Percentiles rank a stretch among this genome's conserved stretches.
Conservation (phyloP, 192 early-diverging fungal species). For the Jimgerdemannia lactiflua region DNA sequence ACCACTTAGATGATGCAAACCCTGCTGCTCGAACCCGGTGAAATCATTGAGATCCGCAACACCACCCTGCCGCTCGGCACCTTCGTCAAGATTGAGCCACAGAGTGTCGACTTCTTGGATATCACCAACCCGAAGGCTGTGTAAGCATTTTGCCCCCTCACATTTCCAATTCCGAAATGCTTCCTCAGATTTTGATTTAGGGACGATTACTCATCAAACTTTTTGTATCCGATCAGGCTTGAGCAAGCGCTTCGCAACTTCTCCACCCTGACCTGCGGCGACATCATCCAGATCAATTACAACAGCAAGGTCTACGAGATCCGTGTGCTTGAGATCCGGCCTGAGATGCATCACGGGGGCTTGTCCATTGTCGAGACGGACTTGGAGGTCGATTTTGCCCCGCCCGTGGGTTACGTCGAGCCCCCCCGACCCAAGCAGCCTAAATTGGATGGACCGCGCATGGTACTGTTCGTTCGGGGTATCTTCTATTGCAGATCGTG, state of each 20-base stretch:
- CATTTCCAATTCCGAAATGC: neutral
- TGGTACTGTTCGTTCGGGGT: neutral
- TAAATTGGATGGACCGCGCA: neutral
- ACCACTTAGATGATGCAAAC: conserved; percentile 88
- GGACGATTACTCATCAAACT: neutral
- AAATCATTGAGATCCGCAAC: conserved; percentile 77
- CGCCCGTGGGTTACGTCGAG: conserved; percentile 95
- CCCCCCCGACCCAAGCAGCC: conserved; percentile 38
- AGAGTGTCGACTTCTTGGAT: conserved; percentile 93
- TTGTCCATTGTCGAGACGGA: conserved; percentile 98
- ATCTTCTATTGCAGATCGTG: no score
- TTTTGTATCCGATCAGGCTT: conserved; percentile 39
- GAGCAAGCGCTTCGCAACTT: conserved; percentile 93
- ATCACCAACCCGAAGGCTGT: conserved; percentile 97
- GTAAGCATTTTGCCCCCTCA: conserved; percentile 31
- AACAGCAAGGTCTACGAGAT: conserved; percentile 87
- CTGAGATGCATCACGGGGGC: conserved; percentile 58
- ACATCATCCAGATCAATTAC: conserved; percentile 92
- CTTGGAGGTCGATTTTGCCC: conserved; percentile 94
- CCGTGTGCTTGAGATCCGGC: conserved; percentile 86
- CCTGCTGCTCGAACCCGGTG: conserved; percentile 71
- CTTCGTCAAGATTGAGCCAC: conserved; percentile 97
- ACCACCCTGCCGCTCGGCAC: conserved; percentile 73
- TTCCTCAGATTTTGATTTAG: neutral
- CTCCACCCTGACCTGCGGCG: conserved; percentile 87